A percentile compares a stretch with the other conserved stretches of the same genome.
Evolutionary conservation across 1,284 basidiomycete genomes (phyloP).

Genomic region (Trichosporon sp.): DNA sequence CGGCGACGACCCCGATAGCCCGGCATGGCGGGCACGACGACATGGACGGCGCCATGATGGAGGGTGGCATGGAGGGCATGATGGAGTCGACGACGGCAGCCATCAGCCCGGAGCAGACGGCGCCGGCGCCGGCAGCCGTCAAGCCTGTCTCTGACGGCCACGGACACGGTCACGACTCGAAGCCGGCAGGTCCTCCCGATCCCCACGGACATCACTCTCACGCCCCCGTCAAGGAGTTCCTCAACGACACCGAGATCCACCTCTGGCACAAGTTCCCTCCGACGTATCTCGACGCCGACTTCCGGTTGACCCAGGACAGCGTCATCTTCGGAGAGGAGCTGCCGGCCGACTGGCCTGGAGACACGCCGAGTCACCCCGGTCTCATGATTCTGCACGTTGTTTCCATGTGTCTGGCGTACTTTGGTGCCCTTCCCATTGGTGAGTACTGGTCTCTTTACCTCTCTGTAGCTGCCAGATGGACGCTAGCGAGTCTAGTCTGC

Average conservation of each 20-base stretch:
- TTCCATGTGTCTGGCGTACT: conserved; percentile 34
- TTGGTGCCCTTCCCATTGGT: conserved; percentile 37
- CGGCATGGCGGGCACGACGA: conserved; percentile 14
- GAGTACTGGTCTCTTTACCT: too few relatives aligned
- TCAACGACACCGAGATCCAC: conserved; percentile 38
- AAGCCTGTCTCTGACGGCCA: background rate
- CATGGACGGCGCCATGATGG: conserved; percentile 10
- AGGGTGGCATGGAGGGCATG: conserved; percentile 6
- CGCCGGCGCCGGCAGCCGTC: background rate
- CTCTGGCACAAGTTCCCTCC: conserved; percentile 36
- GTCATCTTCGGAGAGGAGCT: conserved; percentile 41
- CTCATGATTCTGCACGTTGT: conserved; percentile 34
- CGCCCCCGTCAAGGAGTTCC: conserved; percentile 22
- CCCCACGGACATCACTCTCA: conserved; percentile 29
- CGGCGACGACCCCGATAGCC: background rate
- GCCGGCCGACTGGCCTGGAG: conserved; percentile 29
- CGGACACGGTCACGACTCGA: background rate
- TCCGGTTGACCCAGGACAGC: conserved; percentile 31
- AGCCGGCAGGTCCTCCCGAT: conserved; percentile 7
- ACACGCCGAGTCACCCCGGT: conserved; percentile 26
- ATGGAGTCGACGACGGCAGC: background rate
- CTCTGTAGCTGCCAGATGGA: too few relatives aligned
- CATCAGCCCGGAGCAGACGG: too few relatives aligned
- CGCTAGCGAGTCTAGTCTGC: too few relatives aligned
- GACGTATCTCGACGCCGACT: conserved; percentile 37